Percentiles rank a stretch among this genome's conserved stretches.
phyloP scores from a whole-genome alignment of 805 yeast species.

The Sporopachydermia lactativora region DNA sequence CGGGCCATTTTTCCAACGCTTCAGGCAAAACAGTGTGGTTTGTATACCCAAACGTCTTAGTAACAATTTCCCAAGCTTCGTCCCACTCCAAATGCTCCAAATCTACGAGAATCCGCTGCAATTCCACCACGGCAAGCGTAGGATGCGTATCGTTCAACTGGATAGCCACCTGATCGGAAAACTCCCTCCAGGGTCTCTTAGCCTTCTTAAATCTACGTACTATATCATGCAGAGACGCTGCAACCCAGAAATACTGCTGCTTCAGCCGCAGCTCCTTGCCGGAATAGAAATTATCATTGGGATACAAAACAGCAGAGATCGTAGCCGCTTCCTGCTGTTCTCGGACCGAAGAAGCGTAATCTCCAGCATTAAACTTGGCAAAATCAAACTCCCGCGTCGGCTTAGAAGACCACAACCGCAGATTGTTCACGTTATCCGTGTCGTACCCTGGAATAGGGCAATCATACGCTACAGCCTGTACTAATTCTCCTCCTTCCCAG shows the following conservation, averaged over 20 bases:
- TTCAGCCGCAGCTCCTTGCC: conserved; percentile 88
- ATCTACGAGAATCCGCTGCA: conserved; percentile 77
- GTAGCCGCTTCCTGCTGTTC: conserved; percentile 85
- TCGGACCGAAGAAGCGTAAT: conserved; percentile 69
- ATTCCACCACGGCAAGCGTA: conserved; percentile 78
- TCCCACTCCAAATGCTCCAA: conserved; percentile 72
- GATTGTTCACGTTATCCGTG: conserved; percentile 71
- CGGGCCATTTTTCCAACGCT: conserved; percentile 94
- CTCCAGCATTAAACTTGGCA: conserved; percentile 82
- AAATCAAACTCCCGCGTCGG: conserved; percentile 90
- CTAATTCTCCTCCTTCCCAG: conserved; percentile 86
- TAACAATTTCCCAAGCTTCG: conserved; percentile 75
- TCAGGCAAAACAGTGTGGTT: conserved; percentile 93
- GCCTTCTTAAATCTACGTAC: conserved; percentile 79
- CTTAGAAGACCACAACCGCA: conserved; percentile 80
- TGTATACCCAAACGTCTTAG: conserved; percentile 75
- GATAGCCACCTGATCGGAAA: conserved; percentile 78
- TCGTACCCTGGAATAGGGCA: conserved; percentile 87
- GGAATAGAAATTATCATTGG: conserved; percentile 82
- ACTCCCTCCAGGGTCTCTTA: conserved; percentile 63
- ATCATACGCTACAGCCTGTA: conserved; percentile 81
- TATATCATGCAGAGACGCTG: conserved; percentile 85
- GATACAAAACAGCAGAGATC: conserved; percentile 84
- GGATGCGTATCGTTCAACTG: conserved; percentile 95
- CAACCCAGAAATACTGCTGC: conserved; percentile 95